phyloP scores from a whole-genome alignment of 768 basidiomycete species.

The Termitomyces sp. region DNA sequence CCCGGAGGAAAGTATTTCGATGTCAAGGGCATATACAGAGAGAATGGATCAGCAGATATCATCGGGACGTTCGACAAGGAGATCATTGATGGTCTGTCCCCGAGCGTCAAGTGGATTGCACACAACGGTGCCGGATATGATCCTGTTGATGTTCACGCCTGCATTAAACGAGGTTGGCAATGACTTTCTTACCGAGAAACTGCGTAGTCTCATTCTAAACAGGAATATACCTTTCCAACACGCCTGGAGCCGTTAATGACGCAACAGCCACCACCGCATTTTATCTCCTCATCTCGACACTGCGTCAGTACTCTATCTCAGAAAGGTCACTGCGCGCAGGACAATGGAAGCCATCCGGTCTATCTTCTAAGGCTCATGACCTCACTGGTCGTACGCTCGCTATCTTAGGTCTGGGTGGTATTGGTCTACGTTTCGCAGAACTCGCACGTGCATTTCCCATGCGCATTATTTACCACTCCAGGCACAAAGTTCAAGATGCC shows the following conservation, averaged over 20 bases:
- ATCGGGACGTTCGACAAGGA: conserved; percentile 81
- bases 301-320: conserved; percentile 65
- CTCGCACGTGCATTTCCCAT: conserved; percentile 80
- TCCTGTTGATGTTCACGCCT: conserved; percentile 72
- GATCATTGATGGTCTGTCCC: conserved; percentile 62
- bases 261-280: conserved; percentile 87
- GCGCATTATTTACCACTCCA: conserved; percentile 80
- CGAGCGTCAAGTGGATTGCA: conserved; percentile 76
- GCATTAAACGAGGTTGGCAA: conserved; percentile 57
- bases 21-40: conserved; percentile 72
- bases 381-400: conserved; percentile 64
- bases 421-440: conserved; percentile 65
- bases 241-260: conserved; percentile 86
- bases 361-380: conserved; percentile 50
- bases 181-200: background rate
- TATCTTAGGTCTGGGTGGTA: conserved; percentile 74
- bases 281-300: conserved; percentile 72
- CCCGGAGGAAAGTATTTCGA: conserved; percentile 70
- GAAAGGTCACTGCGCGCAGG: conserved; percentile 53
- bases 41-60: conserved; percentile 56
- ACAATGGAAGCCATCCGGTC: conserved; percentile 54
- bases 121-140: conserved; percentile 95
- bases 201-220: conserved; percentile 1
- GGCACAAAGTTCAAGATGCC: conserved; percentile 48
- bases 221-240: conserved; percentile 83